Evolutionary conservation across 2,329 filamentous ascomycete genomes (phyloP).

Genomic region (Penicillium freii): DNA sequence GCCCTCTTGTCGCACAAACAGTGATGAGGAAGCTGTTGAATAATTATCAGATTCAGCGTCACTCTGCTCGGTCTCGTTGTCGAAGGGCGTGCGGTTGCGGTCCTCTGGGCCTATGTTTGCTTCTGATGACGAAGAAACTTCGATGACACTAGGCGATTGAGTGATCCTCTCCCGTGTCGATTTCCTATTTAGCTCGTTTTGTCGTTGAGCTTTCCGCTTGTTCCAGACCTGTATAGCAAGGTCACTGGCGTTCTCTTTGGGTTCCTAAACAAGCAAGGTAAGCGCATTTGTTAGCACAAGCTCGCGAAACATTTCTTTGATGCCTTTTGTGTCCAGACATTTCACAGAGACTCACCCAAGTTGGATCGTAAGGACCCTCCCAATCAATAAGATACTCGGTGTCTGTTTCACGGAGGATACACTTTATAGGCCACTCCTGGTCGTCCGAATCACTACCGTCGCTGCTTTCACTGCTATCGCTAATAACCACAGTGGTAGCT

Average conservation of each 20-base stretch:
- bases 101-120: background rate
- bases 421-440: constrained; percentile 37
- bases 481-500: constrained; percentile 6
- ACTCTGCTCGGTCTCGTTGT: background rate
- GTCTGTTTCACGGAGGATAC: constrained; percentile 37
- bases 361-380: constrained; percentile 38
- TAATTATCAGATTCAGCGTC: background rate
- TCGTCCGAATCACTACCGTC: constrained; percentile 18
- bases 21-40: background rate
- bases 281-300: constrained; percentile 2
- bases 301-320: background rate
- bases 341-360: constrained; percentile 34
- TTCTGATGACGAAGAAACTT: background rate
- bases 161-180: background rate
- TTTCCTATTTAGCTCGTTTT: constrained; percentile 4
- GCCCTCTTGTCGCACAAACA: background rate
- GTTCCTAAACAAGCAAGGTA: constrained; percentile 27
- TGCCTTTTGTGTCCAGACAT: background rate
- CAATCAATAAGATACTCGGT: constrained; percentile 41
- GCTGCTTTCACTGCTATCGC: constrained; percentile 10
- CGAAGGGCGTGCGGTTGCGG: background rate
- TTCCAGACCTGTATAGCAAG: constrained; percentile 33
- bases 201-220: constrained; percentile 19
- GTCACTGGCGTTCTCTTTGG: constrained; percentile 36
- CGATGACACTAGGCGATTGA: background rate